Conservation (phyloP, 2,329 filamentous ascomycete genomes). For the Ophiocordyceps camponoti-leonardi region DNA sequence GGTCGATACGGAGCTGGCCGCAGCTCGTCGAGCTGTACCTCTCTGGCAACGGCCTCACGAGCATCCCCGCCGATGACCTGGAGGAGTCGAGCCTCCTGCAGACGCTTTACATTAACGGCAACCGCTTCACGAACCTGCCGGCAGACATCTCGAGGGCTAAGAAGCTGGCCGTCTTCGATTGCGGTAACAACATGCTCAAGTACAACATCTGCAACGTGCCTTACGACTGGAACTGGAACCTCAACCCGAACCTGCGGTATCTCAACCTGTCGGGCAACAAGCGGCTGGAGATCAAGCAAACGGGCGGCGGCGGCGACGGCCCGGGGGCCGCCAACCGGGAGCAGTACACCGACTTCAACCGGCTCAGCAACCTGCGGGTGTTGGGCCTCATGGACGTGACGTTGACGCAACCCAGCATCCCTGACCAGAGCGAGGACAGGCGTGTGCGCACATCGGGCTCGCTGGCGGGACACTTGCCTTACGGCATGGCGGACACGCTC, state of each 20-base stretch:
- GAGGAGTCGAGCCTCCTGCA: slow-evolving; percentile 79
- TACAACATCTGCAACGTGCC: slow-evolving; percentile 99
- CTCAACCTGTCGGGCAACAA: slow-evolving; percentile 96
- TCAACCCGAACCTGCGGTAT: slow-evolving; percentile 87
- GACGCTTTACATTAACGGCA: slow-evolving; percentile 87
- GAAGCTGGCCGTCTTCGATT: slow-evolving; percentile 81
- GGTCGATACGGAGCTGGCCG: slow-evolving; percentile 78
- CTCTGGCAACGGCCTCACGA: slow-evolving; percentile 87
- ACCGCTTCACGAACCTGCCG: slow-evolving; percentile 92
- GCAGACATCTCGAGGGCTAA: slow-evolving; percentile 90
- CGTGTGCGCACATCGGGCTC: slow-evolving; percentile 96
- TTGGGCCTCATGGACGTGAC: slow-evolving; percentile 97
- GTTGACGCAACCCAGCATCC: slow-evolving; percentile 78
- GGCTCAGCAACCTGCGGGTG: slow-evolving; percentile 66
- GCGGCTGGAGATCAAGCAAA: slow-evolving; percentile 72
- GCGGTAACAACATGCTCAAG: slow-evolving; percentile 86
- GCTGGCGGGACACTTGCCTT: slow-evolving; percentile 73
- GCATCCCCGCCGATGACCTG: slow-evolving; percentile 80
- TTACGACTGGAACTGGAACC: slow-evolving; percentile 99
- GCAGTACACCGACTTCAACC: slow-evolving; percentile 73
- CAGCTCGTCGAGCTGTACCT: slow-evolving; percentile 84
- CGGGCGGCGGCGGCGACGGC: slow-evolving; percentile 24
- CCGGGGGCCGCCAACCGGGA: slow-evolving; percentile 38
- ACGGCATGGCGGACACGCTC: slow-evolving; percentile 93
- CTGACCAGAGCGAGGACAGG: slow-evolving; percentile 86